Conservation (phyloP, 2,329 filamentous ascomycete species). For the Esteya vermicola region DNA sequence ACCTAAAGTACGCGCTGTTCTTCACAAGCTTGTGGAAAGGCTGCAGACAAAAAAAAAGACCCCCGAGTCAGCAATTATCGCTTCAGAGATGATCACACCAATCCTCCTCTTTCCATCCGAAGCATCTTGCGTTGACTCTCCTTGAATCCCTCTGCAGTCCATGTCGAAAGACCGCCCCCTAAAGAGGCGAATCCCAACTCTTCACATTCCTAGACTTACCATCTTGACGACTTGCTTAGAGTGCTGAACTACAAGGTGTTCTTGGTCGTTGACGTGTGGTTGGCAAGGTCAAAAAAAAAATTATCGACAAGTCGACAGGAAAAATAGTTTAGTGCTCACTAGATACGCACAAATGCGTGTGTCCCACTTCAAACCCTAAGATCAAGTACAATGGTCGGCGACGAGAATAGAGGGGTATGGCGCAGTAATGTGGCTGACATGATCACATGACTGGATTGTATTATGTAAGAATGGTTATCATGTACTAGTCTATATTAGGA, state of each 20-base stretch:
- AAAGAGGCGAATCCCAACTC: constrained; percentile 16
- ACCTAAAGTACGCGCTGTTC: constrained; percentile 99
- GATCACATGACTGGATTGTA: too few species aligned
- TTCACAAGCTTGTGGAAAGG: constrained; percentile 90
- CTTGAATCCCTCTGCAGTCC: background rate
- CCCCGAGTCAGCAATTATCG: constrained; percentile 99
- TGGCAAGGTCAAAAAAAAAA: constrained; percentile 15
- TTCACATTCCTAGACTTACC: constrained; percentile 41
- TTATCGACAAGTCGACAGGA: constrained; percentile 7
- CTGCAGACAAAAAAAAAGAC: constrained; percentile 35
- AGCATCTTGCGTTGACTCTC: constrained; percentile 95
- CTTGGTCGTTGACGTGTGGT: constrained; percentile 20
- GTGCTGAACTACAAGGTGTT: constrained; percentile 20
- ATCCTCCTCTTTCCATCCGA: constrained; percentile 51
- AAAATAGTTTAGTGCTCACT: constrained; percentile 11
- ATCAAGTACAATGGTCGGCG: constrained; percentile 16
- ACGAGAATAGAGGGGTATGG: constrained; percentile 10
- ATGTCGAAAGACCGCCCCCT: constrained; percentile 2
- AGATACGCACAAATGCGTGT: constrained; percentile 15
- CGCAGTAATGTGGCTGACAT: background rate
- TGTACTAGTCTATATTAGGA: too few species aligned
- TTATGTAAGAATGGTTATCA: too few species aligned
- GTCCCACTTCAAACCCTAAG: constrained; percentile 20
- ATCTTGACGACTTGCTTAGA: constrained; percentile 48
- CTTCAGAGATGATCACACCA: constrained; percentile 56